phyloP scores from a whole-genome alignment of 2,329 filamentous ascomycete species.

The Fusarium paranaense region DNA sequence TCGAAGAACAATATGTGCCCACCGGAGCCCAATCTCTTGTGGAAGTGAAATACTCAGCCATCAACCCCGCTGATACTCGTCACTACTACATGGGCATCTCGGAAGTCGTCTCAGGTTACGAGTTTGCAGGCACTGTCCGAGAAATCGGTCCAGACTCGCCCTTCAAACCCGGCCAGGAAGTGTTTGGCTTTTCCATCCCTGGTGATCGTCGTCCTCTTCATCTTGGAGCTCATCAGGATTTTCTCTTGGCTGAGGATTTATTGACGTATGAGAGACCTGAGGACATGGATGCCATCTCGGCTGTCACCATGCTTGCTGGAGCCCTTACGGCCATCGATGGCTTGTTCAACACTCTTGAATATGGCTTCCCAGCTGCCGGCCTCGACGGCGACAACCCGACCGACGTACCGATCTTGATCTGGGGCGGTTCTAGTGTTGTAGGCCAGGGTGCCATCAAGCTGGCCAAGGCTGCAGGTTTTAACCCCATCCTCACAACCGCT shows the following conservation, averaged over 20 bases:
- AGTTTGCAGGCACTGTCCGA: slow-evolving; percentile 12
- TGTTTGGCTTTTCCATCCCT: slow-evolving; percentile 16
- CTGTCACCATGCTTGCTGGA: not conserved
- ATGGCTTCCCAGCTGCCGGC: not conserved
- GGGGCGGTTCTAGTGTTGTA: slow-evolving; percentile 52
- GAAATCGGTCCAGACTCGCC: not conserved
- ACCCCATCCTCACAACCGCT: slow-evolving; percentile 49
- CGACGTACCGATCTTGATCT: slow-evolving; percentile 42
- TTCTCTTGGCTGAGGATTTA: slow-evolving; percentile 14
- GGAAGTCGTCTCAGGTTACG: slow-evolving; percentile 17
- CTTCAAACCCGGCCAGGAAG: slow-evolving; percentile 5
- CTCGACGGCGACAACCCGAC: not conserved
- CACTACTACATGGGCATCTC: slow-evolving; percentile 18
- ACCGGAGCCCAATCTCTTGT: slow-evolving; percentile 8
- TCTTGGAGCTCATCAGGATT: slow-evolving; percentile 25
- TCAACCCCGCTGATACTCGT: slow-evolving; percentile 29
- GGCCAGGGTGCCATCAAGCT: slow-evolving; percentile 51
- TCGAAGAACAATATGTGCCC: not conserved
- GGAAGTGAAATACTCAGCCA: slow-evolving; percentile 28
- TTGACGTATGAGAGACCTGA: not conserved
- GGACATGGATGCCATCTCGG: not conserved
- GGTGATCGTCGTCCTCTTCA: slow-evolving; percentile 14
- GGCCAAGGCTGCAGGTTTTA: slow-evolving; percentile 46
- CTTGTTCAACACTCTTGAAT: slow-evolving; percentile 9
- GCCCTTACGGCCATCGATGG: not conserved